Evolutionary conservation across 345 rosid species (phyloP).

Genomic region (Populus tremula): DNA sequence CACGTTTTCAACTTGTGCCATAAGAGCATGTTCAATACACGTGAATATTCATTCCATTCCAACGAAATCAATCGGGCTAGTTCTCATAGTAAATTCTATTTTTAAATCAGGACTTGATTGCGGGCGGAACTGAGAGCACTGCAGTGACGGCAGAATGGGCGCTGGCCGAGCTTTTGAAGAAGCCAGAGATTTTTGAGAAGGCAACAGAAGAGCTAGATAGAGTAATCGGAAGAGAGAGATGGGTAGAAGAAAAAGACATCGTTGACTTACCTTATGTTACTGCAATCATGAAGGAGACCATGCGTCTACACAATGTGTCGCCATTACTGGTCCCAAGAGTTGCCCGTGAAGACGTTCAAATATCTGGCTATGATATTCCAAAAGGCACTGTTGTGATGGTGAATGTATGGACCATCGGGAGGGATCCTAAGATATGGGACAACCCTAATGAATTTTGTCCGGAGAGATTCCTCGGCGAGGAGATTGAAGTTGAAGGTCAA

Average conservation of each 20-base stretch:
- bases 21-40: too few species aligned
- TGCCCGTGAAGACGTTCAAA: conserved; percentile 35
- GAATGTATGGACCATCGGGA: conserved; percentile 49
- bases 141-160: conserved; percentile 68
- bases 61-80: too few species aligned
- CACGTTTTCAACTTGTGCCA: too few species aligned
- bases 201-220: conserved; percentile 58
- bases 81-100: too few species aligned
- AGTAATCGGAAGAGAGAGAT: conserved; percentile 50
- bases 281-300: conserved; percentile 52
- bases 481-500: conserved; percentile 55
- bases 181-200: conserved; percentile 42
- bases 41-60: not conserved
- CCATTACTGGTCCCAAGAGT: conserved; percentile 50
- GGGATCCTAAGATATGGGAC: conserved; percentile 60
- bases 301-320: conserved; percentile 63
- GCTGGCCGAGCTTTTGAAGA: conserved; percentile 42
- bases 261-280: conserved; percentile 40
- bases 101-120: conserved; percentile 44
- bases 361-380: conserved; percentile 44
- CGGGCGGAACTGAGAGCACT: conserved; percentile 64
- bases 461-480: conserved; percentile 45
- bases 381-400: conserved; percentile 47
- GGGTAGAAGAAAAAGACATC: conserved; percentile 58
- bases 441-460: conserved; percentile 50